Base-by-base conservation (phyloP, 1,284 basidiomycete species). In the Schizopora paradoxa region DNA sequence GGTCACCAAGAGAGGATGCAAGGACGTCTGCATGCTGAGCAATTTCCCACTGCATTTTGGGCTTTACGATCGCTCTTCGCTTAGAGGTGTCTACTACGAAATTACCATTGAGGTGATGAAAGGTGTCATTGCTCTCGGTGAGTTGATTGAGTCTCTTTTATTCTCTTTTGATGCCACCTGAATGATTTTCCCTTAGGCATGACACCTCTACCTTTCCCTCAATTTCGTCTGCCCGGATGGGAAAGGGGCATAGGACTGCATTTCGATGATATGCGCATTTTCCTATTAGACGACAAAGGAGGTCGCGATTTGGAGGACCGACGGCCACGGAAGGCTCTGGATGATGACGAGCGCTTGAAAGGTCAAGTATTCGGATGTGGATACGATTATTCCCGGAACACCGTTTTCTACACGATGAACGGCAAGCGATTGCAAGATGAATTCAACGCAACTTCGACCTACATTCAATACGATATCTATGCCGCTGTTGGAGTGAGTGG, bases 151-250 rank as follows among this genome's bases (percentile, higher is more conserved):
- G 18, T 32, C 11, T 16, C 41, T n/a, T 16, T 19, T 26, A 37
- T 33, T 27, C 11, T 29, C 6, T 36, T 48, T 10, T 21, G 10
- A 3, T 29, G 4, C 22, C n/a, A 14, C n/a, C 31, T 6, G 25
- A n/a, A 5, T 25, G 18, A 16, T 2, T 26, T 16, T 14, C 27
- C 23, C 21, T 40, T 46, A 84, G 82, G 82, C 4, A 79, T 75
- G 5, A 66, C 78, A n/a, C 82, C 79, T 54, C 66, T 67, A 11
- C 82, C 82, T 4, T 83, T 83, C 53, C 82, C 82, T 3, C 60
- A 64, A 0, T 81, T 73, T 64, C 72, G 82, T 18, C 67, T 82
- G 31, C 82, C 82, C n/a, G 82, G 82, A 0, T 85, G 82, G 82
- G 79, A 86, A 55, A 65, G 82, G 32, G 82, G 79, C 49, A 76